Evolutionary conservation across 768 basidiomycete genomes (phyloP).

Genomic region (Boletus rufocinnamomeus): DNA sequence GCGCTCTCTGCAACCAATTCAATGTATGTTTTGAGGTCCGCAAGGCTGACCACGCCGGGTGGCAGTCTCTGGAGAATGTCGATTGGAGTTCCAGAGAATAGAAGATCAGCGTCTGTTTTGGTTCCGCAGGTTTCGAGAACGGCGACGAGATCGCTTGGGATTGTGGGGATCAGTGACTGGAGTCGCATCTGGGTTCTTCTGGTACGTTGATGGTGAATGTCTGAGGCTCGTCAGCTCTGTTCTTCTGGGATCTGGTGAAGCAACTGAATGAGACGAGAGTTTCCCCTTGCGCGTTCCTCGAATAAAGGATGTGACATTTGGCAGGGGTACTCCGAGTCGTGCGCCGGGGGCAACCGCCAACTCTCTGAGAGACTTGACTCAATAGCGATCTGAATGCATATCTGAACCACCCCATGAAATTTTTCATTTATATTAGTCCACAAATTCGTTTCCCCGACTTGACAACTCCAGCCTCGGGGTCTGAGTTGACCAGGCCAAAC

Average conservation of each 20-base stretch:
- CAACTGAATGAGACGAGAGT: not conserved
- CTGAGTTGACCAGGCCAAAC: too few relatives aligned
- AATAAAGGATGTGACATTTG: not conserved
- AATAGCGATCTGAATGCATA: too few relatives aligned
- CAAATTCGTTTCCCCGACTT: too few relatives aligned
- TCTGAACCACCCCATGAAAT: too few relatives aligned
- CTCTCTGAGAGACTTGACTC: not conserved
- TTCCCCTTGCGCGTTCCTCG: not conserved
- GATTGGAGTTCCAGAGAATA: slow-evolving; percentile 49
- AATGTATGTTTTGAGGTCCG: slow-evolving; percentile 47
- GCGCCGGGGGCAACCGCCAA: not conserved
- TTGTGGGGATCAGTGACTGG: slow-evolving; percentile 26
- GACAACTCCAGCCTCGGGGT: too few relatives aligned
- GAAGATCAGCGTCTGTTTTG: slow-evolving; percentile 56
- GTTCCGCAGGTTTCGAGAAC: slow-evolving; percentile 51
- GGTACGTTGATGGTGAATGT: not conserved
- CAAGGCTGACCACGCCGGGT: slow-evolving; percentile 46
- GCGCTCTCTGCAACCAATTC: slow-evolving; percentile 42
- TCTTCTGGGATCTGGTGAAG: not conserved
- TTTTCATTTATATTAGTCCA: too few relatives aligned
- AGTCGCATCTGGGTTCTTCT: slow-evolving; percentile 26
- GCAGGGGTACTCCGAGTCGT: not conserved
- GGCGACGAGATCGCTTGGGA: slow-evolving; percentile 48
- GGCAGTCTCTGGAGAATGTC: slow-evolving; percentile 57
- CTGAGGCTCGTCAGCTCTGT: not conserved